Base-by-base conservation (phyloP, 2,329 filamentous ascomycete species). In the Alternaria arbusti region DNA sequence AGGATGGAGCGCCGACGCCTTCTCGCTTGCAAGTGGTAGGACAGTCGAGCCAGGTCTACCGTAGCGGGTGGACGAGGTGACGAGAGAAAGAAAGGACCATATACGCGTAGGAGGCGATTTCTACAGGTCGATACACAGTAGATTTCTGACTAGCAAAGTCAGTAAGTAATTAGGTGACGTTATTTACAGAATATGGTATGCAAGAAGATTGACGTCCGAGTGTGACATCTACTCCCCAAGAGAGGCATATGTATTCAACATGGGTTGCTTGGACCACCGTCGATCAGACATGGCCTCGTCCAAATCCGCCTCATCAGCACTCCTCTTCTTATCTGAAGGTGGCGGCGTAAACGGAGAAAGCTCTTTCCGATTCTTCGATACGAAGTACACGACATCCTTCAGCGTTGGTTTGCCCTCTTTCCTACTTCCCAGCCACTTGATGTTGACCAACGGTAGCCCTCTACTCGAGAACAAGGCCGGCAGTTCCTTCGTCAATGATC, bases 71-170 rank as follows among this genome's bases (percentile, higher is more conserved):
- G n/a, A 43, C 6, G 8, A 43, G 36, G 4, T n/a, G 11, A 9
- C 3, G 17, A 44, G 9, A 44, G 7, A 20, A 44, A 12, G 7
- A 5, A n/a, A 44, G 20, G 40, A n/a, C 7, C 40, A 44, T 3
- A 44, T 44, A 44, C 5, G 40, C 11, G n/a, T 20, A 44, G 40
- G 20, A 3, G 40, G 9, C 7, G 1, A 44, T 20, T 44, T 20
- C n/a, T 44, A 44, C 3, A 44, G 9, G 17, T n/a, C 15, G n/a
- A 12, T 44, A 20, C 9, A 17, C 2, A 44, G 40, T 44, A 44
- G 4, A 2, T 20, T 20, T 6, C 5, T 4, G 0, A 44, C 40
- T 2, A 44, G 0, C 20, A 4, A 11, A 44, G 9, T 2, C 10
- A 22, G 40, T 3, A 12, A 17, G 17, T 4, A 5, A 20, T 44